Evolutionary conservation across 257 asterid species (phyloP), one percentile per base, ranked within the genome.

Genomic region (Forsythia viridissima): DNA sequence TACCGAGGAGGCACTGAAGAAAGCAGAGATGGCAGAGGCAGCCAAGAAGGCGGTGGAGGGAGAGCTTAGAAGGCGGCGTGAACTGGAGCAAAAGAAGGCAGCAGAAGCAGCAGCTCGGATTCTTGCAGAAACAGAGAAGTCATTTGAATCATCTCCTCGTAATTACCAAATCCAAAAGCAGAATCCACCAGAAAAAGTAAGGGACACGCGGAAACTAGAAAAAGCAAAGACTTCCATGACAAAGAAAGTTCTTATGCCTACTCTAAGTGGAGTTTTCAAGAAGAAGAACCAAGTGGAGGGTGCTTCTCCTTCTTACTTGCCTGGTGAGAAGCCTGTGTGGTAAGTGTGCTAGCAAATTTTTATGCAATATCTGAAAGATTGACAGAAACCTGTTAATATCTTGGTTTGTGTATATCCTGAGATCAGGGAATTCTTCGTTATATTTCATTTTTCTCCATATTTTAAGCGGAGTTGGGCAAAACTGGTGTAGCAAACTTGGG

Each of bases 1-100:
- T 13, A 91, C 99, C 11, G 79, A 80, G 69, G 97, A 88, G 77
- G 97, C 94, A 0, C 6, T 90, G 77, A 91, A 77, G 87, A 95
- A 85, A 84, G 97, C 98, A 52, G 96, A 93, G 77, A 92, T 86
- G 97, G 96, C 99, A 0, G 99, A 93, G 82, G 94, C 97, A 1
- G 99, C 98, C 9, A 92, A 88, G 81, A 95, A 82, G 76, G 97
- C 97, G 0, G 97, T 95, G 40, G 99, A 93, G 75, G 92, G 98
- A 71, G 99, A 95, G 71, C 96, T 95, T 3, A 86, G 92, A 80
- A 91, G 96, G 85, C 90, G 97, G 98, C 89, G 92, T 1, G 96
- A 95, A 74, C 87, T 90, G 61, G 98, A 95, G 76, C 90, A 89
- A 37, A 91, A 91, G 91, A 92, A 92, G 83, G 96, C 94, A 10